Percentiles rank a stretch among this genome's conserved stretches.
phyloP scores from a whole-genome alignment of 306 rosid genomes.

The Trichosanthes cucumerina region DNA sequence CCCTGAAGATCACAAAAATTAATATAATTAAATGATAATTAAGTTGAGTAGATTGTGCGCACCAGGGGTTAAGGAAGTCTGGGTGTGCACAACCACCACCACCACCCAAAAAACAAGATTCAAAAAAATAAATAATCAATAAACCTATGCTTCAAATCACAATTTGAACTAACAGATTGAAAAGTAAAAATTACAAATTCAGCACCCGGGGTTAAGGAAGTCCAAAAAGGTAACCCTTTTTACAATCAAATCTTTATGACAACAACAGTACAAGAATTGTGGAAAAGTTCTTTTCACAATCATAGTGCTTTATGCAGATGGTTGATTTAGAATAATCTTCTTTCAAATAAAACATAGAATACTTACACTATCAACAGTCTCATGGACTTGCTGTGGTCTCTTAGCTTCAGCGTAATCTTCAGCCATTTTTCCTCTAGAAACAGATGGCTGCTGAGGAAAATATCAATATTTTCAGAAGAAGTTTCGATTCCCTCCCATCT shows the following conservation, averaged over 20 bases:
- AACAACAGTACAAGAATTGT: not conserved
- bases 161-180: not conserved
- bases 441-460: conserved; percentile 47
- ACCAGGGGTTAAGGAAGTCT: too few species aligned
- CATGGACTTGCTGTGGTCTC: conserved; percentile 18
- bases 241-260: not conserved
- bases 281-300: not conserved
- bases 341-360: not conserved
- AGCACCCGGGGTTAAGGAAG: not conserved
- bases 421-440: conserved; percentile 22
- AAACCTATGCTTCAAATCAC: too few species aligned
- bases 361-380: conserved; percentile 26
- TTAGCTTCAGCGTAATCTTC: conserved; percentile 17
- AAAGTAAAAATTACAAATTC: not conserved
- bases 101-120: not conserved
- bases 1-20: not conserved
- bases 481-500: not conserved
- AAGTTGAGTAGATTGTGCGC: not conserved
- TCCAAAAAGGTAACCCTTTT: too few species aligned
- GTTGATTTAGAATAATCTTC: not conserved
- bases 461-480: not conserved
- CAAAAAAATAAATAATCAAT: not conserved
- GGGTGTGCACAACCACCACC: too few species aligned
- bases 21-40: not conserved
- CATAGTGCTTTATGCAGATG: not conserved